Evolutionary conservation across 768 basidiomycete genomes (phyloP).

Genomic region (Termitomyces sp.): DNA sequence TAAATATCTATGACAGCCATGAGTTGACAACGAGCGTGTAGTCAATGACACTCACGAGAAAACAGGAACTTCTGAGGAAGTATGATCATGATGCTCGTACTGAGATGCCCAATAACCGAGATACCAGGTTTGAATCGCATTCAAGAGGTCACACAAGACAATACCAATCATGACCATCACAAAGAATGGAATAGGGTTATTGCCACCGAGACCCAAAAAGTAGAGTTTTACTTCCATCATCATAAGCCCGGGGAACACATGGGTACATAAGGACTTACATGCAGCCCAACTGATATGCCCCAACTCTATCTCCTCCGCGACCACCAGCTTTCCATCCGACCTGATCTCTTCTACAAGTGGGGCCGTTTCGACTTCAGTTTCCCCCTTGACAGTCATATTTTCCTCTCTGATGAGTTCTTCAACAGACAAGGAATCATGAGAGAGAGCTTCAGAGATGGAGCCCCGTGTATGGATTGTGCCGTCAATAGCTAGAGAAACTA

Average conservation of each 20-base stretch:
- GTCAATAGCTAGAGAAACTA: slow-evolving; percentile 49
- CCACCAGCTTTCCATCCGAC: slow-evolving; percentile 54
- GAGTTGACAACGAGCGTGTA: neutral
- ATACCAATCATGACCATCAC: slow-evolving; percentile 18
- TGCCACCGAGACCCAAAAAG: slow-evolving; percentile 31
- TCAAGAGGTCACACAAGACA: slow-evolving; percentile 17
- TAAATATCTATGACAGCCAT: slow-evolving; percentile 37
- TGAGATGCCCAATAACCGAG: slow-evolving; percentile 42
- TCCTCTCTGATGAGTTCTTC: slow-evolving; percentile 24
- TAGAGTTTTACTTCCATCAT: slow-evolving; percentile 28
- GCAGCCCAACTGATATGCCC: slow-evolving; percentile 54
- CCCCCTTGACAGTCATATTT: slow-evolving; percentile 19
- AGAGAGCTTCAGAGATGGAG: slow-evolving; percentile 42
- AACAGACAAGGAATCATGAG: slow-evolving; percentile 29
- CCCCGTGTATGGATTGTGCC: slow-evolving; percentile 48
- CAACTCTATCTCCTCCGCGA: slow-evolving; percentile 57
- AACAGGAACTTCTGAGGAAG: slow-evolving; percentile 26
- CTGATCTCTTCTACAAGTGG: slow-evolving; percentile 17
- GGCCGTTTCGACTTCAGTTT: slow-evolving; percentile 19
- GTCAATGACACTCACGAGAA: slow-evolving; percentile 25
- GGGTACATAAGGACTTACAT: slow-evolving; percentile 21
- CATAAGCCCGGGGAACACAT: slow-evolving; percentile 15
- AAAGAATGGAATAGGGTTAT: slow-evolving; percentile 28
- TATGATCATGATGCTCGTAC: slow-evolving; percentile 31
- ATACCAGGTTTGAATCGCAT: slow-evolving; percentile 34